These are phyloP conservation scores for Persicaria maculosa DNA, from an alignment of 148 eudicot genomes.

Conservation along the genomic window DNA sequence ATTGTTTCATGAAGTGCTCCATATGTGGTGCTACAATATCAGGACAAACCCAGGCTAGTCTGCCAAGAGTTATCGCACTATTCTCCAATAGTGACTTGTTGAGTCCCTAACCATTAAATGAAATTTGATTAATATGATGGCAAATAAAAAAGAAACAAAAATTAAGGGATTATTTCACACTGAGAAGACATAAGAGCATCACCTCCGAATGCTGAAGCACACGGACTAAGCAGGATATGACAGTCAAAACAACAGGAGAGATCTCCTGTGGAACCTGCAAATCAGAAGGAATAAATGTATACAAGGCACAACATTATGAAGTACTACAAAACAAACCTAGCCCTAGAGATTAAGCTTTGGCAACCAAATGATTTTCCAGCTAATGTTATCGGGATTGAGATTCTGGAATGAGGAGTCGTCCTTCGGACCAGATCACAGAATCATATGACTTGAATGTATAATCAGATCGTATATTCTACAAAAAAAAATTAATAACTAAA, in stretches of 20 bases:
- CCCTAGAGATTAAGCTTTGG: neutral
- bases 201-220: constrained; percentile 96
- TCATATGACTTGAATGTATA: too few relatives aligned
- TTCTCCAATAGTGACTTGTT: constrained; percentile 90
- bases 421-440: too few relatives aligned
- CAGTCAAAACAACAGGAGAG: constrained; percentile 73
- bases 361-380: too few relatives aligned
- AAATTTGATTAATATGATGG: constrained; percentile 9
- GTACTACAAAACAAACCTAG: neutral
- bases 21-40: constrained; percentile 89
- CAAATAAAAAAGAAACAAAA: neutral
- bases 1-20: constrained; percentile 93
- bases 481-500: too few relatives aligned
- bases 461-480: too few relatives aligned
- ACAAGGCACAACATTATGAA: neutral
- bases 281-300: neutral
- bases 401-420: too few relatives aligned
- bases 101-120: constrained; percentile 50
- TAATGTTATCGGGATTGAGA: too few relatives aligned
- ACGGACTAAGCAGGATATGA: constrained; percentile 71
- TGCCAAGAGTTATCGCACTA: constrained; percentile 90
- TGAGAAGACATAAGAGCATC: constrained; percentile 13
- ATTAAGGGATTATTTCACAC: neutral
- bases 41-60: constrained; percentile 97
- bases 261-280: constrained; percentile 77